These are phyloP conservation scores for Corymbia calophylla DNA, from an alignment of 441 rosid species.

Conservation along the genomic window DNA sequence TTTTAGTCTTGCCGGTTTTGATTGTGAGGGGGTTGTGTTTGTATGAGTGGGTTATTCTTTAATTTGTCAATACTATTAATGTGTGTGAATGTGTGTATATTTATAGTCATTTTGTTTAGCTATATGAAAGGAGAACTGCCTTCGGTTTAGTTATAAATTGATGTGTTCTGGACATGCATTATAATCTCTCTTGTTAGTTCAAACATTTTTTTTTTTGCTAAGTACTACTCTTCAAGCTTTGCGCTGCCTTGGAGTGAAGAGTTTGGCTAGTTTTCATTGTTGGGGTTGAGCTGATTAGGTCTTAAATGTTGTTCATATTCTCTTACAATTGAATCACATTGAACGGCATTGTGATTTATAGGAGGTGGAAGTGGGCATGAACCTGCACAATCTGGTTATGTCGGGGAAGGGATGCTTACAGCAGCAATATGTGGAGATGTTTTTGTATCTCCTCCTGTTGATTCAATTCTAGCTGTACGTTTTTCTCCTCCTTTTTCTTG, in stretches of 20 bases:
- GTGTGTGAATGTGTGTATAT: background rate
- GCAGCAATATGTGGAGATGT: constrained; percentile 96
- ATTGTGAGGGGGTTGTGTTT: background rate
- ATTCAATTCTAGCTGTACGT: constrained; percentile 88
- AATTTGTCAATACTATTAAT: background rate
- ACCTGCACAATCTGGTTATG: constrained; percentile 96
- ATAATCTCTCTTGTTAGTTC: background rate
- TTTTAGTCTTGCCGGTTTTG: background rate
- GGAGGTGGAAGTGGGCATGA: constrained; percentile 99
- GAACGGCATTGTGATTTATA: background rate
- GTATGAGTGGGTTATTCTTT: background rate
- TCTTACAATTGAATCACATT: background rate
- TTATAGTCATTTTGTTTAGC: background rate
- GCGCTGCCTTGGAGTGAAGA: background rate
- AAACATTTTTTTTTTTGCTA: background rate
- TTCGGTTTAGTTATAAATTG: background rate
- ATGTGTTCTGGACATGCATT: background rate
- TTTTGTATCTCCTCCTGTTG: constrained; percentile 92
- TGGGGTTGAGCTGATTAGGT: background rate
- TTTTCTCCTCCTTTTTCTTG: background rate
- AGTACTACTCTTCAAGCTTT: background rate
- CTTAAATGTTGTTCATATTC: background rate
- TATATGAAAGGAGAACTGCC: background rate
- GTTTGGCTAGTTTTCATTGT: background rate
- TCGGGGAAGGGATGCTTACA: constrained; percentile 99